These are phyloP conservation scores for Triticum urartu DNA, from an alignment of 176 grass and related monocot genomes.

Conservation along the genomic window DNA sequence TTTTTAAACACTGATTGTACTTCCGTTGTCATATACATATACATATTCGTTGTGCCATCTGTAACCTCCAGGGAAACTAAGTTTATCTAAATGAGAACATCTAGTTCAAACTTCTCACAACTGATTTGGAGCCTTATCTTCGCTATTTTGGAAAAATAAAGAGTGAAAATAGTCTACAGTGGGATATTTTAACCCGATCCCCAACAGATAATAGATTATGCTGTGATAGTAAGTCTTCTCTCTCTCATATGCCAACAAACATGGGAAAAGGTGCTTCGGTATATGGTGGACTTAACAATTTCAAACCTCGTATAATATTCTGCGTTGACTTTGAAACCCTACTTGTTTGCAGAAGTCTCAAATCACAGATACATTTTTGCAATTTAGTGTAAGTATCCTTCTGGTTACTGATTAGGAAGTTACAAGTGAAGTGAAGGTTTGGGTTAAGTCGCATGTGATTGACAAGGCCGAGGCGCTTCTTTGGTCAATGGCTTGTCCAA, in stretches of 20 bases:
- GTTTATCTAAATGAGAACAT: not conserved
- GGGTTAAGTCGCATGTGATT: not conserved
- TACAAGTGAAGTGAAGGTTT: not conserved
- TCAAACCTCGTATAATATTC: not conserved
- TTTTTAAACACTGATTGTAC: not conserved
- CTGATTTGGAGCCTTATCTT: not conserved
- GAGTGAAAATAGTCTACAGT: not conserved
- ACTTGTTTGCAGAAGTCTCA: not conserved
- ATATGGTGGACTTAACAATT: not conserved
- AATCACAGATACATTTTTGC: not conserved
- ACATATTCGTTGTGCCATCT: not conserved
- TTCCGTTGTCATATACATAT: constrained; percentile 3
- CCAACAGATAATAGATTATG: not conserved
- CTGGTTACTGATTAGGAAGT: not conserved
- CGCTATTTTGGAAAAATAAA: not conserved
- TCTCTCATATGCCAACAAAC: not conserved
- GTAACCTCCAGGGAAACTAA: not conserved
- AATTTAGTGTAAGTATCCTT: constrained; percentile 5
- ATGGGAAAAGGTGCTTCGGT: not conserved
- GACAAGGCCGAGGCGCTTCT: not conserved
- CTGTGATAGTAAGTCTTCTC: not conserved
- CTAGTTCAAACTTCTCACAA: not conserved
- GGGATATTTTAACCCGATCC: not conserved
- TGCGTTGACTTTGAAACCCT: not conserved
- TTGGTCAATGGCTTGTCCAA: not conserved